phyloP scores from a whole-genome alignment of 2,329 filamentous ascomycete species.

The Botrytis aclada region DNA sequence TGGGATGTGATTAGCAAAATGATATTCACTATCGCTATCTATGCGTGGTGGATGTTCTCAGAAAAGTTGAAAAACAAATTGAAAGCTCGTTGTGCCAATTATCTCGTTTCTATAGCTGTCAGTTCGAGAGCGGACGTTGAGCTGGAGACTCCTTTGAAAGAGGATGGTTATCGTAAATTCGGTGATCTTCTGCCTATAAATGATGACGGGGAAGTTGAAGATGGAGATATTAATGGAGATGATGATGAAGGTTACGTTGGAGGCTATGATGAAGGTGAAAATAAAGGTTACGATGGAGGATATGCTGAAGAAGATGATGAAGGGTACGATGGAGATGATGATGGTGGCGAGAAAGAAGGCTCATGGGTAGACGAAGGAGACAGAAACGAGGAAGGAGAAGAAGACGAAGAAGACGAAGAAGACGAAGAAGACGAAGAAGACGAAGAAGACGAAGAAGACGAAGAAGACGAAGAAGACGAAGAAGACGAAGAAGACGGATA shows the following conservation, averaged over 20 bases:
- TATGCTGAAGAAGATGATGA: no score
- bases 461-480: background rate
- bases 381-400: background rate
- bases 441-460: background rate
- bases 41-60: background rate
- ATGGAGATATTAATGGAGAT: no score
- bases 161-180: no score
- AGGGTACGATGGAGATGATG: no score
- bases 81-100: background rate
- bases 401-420: background rate
- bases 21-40: background rate
- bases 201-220: no score
- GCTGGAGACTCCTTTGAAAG: background rate
- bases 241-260: no score
- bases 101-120: background rate
- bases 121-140: background rate
- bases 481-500: background rate
- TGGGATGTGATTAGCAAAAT: background rate
- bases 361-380: no score
- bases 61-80: background rate
- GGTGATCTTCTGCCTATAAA: no score
- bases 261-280: no score
- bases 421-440: no score
- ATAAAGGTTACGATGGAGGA: no score
- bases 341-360: no score